Evolutionary conservation across 2,329 filamentous ascomycete genomes (phyloP), one percentile per base, ranked within the genome.

Genomic region (Dactylellina parvicollis): DNA sequence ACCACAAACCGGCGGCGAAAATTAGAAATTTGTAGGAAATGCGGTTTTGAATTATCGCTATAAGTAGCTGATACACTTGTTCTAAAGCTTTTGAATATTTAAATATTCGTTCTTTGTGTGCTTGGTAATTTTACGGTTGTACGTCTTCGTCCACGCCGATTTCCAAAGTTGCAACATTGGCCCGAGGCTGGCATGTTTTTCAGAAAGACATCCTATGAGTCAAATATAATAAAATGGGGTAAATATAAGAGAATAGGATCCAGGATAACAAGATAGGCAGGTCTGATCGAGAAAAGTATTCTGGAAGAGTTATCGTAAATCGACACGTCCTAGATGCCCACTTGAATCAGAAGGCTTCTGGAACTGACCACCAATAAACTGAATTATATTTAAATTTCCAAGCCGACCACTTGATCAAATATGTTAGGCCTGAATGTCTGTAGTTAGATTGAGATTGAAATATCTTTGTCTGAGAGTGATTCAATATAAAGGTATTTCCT

Each of bases 251-350:
- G 24, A 34, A 42, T 14, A 18, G 20, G 32, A 7, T 22, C 14
- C 50, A 56, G 28, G 42, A 56, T n/a, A n/a, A n/a, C n/a, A n/a
- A 56, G 38, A 42, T 7, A 28, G 20, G 14, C 5, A n/a, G n/a
- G n/a, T n/a, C n/a, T n/a, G n/a, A n/a, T n/a, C n/a, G n/a, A n/a
- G n/a, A n/a, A n/a, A n/a, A n/a, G n/a, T n/a, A n/a, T n/a, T n/a
- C n/a, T n/a, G n/a, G n/a, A n/a, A n/a, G n/a, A n/a, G n/a, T n/a
- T n/a, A n/a, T n/a, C n/a, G n/a, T n/a, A n/a, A n/a, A n/a, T n/a
- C n/a, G n/a, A n/a, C n/a, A n/a, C n/a, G n/a, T n/a, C n/a, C n/a
- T n/a, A n/a, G n/a, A n/a, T n/a, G n/a, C n/a, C n/a, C n/a, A n/a
- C n/a, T n/a, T n/a, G n/a, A n/a, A n/a, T n/a, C n/a, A n/a, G n/a